Evolutionary conservation across 2,329 filamentous ascomycete species (phyloP), one percentile per base, ranked within the genome.

Genomic region (Aspergillus sojae): DNA sequence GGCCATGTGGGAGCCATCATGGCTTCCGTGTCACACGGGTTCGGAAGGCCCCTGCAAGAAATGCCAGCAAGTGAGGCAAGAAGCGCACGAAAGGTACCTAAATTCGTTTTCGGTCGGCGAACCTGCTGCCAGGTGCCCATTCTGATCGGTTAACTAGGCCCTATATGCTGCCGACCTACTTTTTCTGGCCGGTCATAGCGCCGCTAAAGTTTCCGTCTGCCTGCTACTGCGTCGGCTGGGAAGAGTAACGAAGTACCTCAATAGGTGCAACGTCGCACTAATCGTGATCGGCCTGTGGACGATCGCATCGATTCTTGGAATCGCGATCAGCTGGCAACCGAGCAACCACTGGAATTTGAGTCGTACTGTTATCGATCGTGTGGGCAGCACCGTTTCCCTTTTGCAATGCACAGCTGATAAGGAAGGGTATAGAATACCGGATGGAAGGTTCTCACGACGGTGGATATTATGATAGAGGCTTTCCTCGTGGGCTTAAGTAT

Each of bases 391-490:
- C 12, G 5, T 36, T 36, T 36, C 12, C 34, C 5, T 16, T 36
- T 12, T 16, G 12, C 4, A 36, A 36, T 36, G 43, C 43, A 23
- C 0, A 23, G 43, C 43, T 46, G 43, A 23, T 16, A n/a, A 23
- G 21, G n/a, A n/a, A 21, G 9, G 43, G 21, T 46, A 52, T 52
- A 32, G 48, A 52, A 52, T 52, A 30, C 46, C 71, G 61, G 77
- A 39, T 81, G 79, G 79, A 73, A 80, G 65, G 65, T 73, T 3
- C 72, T 80, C 59, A 78, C 78, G 11, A 76, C 70, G 1, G 72
- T 81, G 34, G 79, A 81, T 63, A 68, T 79, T 48, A 59, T 74
- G 7, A 78, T 75, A 12, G 66, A 68, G 23, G 53, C 52, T 1
- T 21, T 65, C n/a, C 53, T 64, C 2, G 50, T 68, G 23, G 34